Conservation (phyloP, 2,329 filamentous ascomycete species). For the Colletotrichum sp. region DNA sequence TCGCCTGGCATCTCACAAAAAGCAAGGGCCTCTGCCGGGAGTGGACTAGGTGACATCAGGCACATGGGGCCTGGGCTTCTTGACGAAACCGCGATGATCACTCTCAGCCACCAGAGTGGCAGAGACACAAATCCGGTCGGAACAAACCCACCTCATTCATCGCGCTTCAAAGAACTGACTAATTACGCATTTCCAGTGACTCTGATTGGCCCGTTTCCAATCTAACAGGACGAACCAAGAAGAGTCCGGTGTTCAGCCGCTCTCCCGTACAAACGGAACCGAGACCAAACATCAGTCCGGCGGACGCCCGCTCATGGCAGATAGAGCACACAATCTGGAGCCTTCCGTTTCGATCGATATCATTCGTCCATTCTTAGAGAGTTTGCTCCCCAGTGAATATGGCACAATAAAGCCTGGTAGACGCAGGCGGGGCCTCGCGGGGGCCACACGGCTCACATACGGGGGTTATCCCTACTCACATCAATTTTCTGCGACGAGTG, state of each 20-base stretch:
- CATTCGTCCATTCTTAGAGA: not conserved
- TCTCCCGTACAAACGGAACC: not conserved
- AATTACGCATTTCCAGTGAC: not conserved
- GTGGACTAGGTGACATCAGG: not conserved
- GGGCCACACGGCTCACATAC: not conserved
- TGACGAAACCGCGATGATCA: not conserved
- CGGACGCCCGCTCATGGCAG: not conserved
- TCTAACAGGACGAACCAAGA: not conserved
- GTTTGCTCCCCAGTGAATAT: not conserved
- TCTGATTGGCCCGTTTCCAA: not conserved
- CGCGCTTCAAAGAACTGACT: not conserved
- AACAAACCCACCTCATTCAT: not conserved
- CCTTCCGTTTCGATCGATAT: not conserved
- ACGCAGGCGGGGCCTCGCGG: not conserved
- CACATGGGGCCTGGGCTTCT: not conserved
- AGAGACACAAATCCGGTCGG: not conserved
- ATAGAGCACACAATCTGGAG: not conserved
- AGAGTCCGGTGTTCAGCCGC: not conserved
- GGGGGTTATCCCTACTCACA: constrained; percentile 4
- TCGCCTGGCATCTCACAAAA: not conserved
- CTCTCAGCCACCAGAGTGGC: not conserved
- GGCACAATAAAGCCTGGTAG: not conserved
- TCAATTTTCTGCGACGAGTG: not conserved
- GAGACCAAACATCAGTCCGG: not conserved
- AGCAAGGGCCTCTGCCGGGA: not conserved